Conservation (phyloP, 2,329 filamentous ascomycete genomes). For the Monosporascus sp. region DNA sequence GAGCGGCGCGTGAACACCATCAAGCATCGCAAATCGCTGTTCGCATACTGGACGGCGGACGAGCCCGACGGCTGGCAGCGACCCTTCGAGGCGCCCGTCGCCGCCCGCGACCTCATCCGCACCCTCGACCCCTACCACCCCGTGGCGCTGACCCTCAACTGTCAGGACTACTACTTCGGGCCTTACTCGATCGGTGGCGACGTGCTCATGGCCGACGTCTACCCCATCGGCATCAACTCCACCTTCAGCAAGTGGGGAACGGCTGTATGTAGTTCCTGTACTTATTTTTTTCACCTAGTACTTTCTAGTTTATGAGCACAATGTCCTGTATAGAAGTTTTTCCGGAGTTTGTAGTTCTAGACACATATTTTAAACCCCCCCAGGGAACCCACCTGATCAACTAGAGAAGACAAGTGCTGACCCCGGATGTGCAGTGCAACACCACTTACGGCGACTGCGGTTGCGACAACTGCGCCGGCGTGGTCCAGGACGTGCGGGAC, state of each 20-base stretch:
- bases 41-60: conserved; percentile 41
- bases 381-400: no score
- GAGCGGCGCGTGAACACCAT: conserved; percentile 33
- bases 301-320: no score
- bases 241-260: conserved; percentile 52
- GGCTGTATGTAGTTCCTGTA: conserved; percentile 2
- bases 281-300: no score
- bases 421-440: conserved; percentile 36
- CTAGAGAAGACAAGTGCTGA: no score
- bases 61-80: conserved; percentile 41
- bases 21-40: conserved; percentile 34
- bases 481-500: conserved; percentile 44
- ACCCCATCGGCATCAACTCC: conserved; percentile 53
- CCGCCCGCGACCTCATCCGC: conserved; percentile 40
- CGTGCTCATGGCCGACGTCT: conserved; percentile 55
- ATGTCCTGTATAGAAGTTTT: no score
- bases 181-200: conserved; percentile 51
- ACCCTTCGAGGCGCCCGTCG: conserved; percentile 34
- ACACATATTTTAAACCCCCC: no score
- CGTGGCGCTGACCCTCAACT: conserved; percentile 54
- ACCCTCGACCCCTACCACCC: conserved; percentile 57
- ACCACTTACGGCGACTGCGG: conserved; percentile 57
- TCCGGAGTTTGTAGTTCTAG: no score
- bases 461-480: conserved; percentile 54
- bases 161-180: conserved; percentile 55